These are phyloP conservation scores for Apiospora marii DNA, from an alignment of 2,329 filamentous ascomycete species.

Conservation along the genomic window DNA sequence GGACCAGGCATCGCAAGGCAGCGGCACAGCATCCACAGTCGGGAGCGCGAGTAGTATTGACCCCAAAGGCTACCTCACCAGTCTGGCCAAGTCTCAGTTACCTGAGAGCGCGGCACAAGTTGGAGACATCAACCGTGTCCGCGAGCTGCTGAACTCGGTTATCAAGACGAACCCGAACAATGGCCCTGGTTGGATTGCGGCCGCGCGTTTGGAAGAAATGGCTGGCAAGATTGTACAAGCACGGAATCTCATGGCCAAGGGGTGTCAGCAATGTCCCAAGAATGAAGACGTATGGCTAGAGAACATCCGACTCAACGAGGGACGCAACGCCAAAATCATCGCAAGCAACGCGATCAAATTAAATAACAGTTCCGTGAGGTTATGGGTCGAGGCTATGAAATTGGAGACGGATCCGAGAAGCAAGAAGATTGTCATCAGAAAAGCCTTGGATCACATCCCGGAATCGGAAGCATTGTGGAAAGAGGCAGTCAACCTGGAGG, in stretches of 20 bases:
- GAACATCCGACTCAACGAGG: slow-evolving; percentile 91
- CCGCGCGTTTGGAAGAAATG: slow-evolving; percentile 88
- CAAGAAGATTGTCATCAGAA: slow-evolving; percentile 91
- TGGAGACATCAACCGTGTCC: slow-evolving; percentile 93
- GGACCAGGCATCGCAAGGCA: slow-evolving; percentile 79
- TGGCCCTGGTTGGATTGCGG: slow-evolving; percentile 94
- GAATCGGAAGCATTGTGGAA: slow-evolving; percentile 99
- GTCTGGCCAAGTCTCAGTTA: slow-evolving; percentile 81
- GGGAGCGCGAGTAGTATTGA: slow-evolving; percentile 93
- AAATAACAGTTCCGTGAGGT: slow-evolving; percentile 84
- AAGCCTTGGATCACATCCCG: slow-evolving; percentile 90
- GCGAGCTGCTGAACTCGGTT: slow-evolving; percentile 92
- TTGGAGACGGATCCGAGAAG: slow-evolving; percentile 82
- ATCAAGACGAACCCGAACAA: slow-evolving; percentile 97
- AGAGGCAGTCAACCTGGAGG: slow-evolving; percentile 93
- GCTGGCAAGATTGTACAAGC: slow-evolving; percentile 92
- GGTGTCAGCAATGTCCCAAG: slow-evolving; percentile 90
- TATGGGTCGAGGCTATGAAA: slow-evolving; percentile 97
- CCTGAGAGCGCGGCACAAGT: slow-evolving; percentile 84
- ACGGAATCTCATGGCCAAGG: slow-evolving; percentile 85
- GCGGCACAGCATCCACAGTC: slow-evolving; percentile 70
- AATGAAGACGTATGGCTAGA: slow-evolving; percentile 97
- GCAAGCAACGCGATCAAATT: slow-evolving; percentile 92
- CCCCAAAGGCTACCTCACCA: slow-evolving; percentile 94
- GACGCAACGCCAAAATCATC: slow-evolving; percentile 93